Base-by-base conservation (phyloP, 495 filamentous ascomycete species). In the Penicillium taxi region DNA sequence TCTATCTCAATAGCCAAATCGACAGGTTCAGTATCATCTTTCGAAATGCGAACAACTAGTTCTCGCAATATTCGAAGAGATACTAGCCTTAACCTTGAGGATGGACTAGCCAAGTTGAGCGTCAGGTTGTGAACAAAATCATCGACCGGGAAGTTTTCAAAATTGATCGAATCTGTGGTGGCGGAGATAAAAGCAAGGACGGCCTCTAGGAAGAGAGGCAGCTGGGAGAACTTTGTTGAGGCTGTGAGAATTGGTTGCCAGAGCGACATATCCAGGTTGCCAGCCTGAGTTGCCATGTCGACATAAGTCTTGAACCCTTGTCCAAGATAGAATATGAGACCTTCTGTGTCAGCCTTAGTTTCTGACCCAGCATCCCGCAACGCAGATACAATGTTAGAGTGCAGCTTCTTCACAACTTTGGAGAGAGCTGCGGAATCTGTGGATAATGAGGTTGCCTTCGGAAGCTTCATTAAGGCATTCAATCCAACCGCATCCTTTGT, bases 101-200 rank as follows among this genome's bases (percentile, higher is more conserved):
- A 89, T 9, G 78, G 72, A 1, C 77, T 72, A 2, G 77, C 74
- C 11, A 96, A 72, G 37, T 86, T 90, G 14, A 73, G 63, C 41
- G 86, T 70, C 13, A 95, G 52, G 5, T 69, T 73, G 19, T 72
- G 62, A 9, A 75, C 59, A 30, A 93, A 69, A 2, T 64, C 62
- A 24, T 81, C 69, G 16, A 68, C 26, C 2, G 69, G 54, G 21
- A 70, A 55, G 7, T 64, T 63, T 19, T 69, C 59, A 16, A 64
- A 54, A 20, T 65, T 61, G 0, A 56, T 45, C 14, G 68, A 65
- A 1, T 61, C 47, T 2, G 57, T 61, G 12, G 73, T 60, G 20
- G 66, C 56, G 3, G 70, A 61, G 37, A 83, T 64, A 44, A 82
- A 86, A 11, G 61, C 52, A 14, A 81, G 53, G 11, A 78, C 59